phyloP scores from a whole-genome alignment of 2,329 filamentous ascomycete genomes.

The Fusarium continuum region DNA sequence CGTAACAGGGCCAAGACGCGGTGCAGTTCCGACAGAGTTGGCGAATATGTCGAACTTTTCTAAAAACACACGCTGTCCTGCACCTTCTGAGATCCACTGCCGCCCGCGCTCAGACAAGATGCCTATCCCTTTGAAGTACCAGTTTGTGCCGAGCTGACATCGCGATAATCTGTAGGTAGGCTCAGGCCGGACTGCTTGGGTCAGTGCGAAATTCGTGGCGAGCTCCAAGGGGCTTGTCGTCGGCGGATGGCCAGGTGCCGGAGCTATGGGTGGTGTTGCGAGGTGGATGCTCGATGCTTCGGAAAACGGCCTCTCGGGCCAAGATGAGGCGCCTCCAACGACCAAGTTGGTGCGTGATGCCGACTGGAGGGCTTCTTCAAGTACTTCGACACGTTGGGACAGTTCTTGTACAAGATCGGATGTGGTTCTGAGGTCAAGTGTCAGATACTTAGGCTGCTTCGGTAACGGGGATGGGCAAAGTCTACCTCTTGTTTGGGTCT shows the following conservation, averaged over 20 bases:
- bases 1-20: neutral
- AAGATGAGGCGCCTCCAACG: conserved; percentile 11
- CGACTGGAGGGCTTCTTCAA: conserved; percentile 27
- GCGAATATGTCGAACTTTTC: conserved; percentile 31
- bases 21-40: neutral
- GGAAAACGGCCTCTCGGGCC: conserved; percentile 1
- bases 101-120: conserved; percentile 24
- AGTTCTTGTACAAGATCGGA: conserved; percentile 33
- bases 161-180: conserved; percentile 13
- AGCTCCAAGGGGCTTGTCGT: conserved; percentile 12
- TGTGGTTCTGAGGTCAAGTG: conserved; percentile 5
- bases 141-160: conserved; percentile 29
- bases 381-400: conserved; percentile 30
- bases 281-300: conserved; percentile 3
- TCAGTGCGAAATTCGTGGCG: neutral
- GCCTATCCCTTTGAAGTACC: conserved; percentile 34
- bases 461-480: too few relatives aligned
- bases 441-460: neutral
- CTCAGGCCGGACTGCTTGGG: neutral
- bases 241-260: neutral
- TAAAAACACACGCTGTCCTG: conserved; percentile 29
- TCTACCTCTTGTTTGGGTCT: conserved; percentile 32
- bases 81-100: conserved; percentile 34
- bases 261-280: neutral
- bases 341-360: conserved; percentile 7